Evolutionary conservation across 495 filamentous ascomycete species (phyloP).

Genomic region (Aspergillus steynii): DNA sequence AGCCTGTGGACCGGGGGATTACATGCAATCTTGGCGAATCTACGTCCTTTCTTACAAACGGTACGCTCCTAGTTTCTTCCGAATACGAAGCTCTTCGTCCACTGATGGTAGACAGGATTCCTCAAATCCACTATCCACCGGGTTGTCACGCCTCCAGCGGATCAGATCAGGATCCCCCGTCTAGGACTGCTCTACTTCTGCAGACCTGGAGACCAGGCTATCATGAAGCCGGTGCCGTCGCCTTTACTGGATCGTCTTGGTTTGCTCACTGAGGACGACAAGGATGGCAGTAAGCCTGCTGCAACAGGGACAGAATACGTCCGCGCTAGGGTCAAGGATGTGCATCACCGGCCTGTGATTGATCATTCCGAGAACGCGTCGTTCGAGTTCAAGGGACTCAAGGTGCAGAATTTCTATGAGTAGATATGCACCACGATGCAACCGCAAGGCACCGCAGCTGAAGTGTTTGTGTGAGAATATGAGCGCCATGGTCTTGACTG

Average conservation of each 20-base stretch:
- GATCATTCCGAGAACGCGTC: slow-evolving; percentile 36
- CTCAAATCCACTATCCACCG: slow-evolving; percentile 50
- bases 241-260: slow-evolving; percentile 50
- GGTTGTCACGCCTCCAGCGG: slow-evolving; percentile 45
- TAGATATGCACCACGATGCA: too few relatives aligned
- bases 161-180: slow-evolving; percentile 46
- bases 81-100: too few relatives aligned
- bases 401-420: slow-evolving; percentile 39
- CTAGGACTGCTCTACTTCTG: slow-evolving; percentile 50
- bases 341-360: slow-evolving; percentile 39
- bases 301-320: slow-evolving; percentile 49
- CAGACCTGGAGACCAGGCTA: slow-evolving; percentile 38
- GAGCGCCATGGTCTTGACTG: background rate
- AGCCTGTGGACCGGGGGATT: slow-evolving; percentile 45
- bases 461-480: background rate
- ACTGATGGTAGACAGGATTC: slow-evolving; percentile 23
- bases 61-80: slow-evolving; percentile 7
- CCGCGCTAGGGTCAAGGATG: slow-evolving; percentile 45
- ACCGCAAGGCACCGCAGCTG: background rate
- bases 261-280: slow-evolving; percentile 36
- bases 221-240: slow-evolving; percentile 42
- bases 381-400: slow-evolving; percentile 44
- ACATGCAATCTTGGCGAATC: slow-evolving; percentile 50
- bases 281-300: slow-evolving; percentile 20
- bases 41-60: slow-evolving; percentile 41